A percentile compares a stretch with the other conserved stretches of the same genome.
phyloP scores from a whole-genome alignment of 495 filamentous ascomycete genomes.

The Penicillium herquei region DNA sequence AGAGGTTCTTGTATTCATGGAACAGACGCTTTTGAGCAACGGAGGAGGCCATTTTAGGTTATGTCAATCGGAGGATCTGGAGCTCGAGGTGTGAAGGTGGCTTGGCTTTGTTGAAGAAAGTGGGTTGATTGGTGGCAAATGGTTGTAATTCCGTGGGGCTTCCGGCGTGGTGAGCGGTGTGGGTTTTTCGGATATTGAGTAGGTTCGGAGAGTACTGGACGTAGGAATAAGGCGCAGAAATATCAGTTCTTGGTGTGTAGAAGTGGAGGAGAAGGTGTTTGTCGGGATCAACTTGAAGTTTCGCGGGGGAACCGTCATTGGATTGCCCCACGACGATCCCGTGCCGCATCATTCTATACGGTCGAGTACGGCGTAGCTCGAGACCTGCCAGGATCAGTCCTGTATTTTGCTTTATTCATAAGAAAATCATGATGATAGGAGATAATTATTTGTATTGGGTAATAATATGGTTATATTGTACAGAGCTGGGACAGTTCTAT shows the following conservation, averaged over 20 bases:
- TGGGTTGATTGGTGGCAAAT: constrained; percentile 7
- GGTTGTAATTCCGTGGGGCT: not conserved
- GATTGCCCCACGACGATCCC: constrained; percentile 15
- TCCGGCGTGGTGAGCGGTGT: too few relatives aligned
- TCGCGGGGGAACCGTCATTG: constrained; percentile 12
- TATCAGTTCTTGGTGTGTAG: not conserved
- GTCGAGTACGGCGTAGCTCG: too few relatives aligned
- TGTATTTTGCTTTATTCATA: too few relatives aligned
- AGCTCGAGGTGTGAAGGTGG: not conserved
- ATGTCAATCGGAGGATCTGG: not conserved
- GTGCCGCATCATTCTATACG: too few relatives aligned
- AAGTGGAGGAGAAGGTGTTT: not conserved
- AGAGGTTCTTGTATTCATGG: constrained; percentile 90
- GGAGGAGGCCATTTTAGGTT: constrained; percentile 29
- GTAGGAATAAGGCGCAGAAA: not conserved
- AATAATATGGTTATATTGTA: constrained; percentile 12
- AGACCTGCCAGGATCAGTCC: too few relatives aligned
- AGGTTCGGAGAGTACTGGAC: too few relatives aligned
- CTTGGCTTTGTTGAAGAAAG: constrained; percentile 3
- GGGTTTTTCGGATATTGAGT: too few relatives aligned
- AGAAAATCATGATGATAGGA: too few relatives aligned
- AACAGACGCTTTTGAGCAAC: constrained; percentile 89
- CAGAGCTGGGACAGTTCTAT: constrained; percentile 1
- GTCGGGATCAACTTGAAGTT: not conserved
- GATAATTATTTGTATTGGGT: not conserved